A percentile compares a stretch with the other conserved stretches of the same genome.
phyloP scores from a whole-genome alignment of 2,329 filamentous ascomycete genomes.

The Sporothrix brunneoviolacea region DNA sequence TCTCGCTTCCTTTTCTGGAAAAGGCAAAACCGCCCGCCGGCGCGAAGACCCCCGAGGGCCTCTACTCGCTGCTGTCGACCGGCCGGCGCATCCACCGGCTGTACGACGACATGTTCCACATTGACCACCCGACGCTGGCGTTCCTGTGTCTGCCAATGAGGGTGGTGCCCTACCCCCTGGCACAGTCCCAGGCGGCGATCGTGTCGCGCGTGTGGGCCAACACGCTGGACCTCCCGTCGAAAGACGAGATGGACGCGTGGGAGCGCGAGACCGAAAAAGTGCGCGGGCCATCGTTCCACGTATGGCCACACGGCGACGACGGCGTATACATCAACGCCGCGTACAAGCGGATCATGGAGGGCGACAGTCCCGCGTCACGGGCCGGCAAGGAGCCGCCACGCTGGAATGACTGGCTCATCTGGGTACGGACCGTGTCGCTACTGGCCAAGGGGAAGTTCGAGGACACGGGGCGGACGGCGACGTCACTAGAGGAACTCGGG shows the following conservation, averaged over 20 bases:
- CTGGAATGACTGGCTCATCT: slow-evolving; percentile 66
- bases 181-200: slow-evolving; percentile 72
- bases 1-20: slow-evolving; percentile 67
- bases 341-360: slow-evolving; percentile 50
- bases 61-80: slow-evolving; percentile 48
- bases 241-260: slow-evolving; percentile 62
- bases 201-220: slow-evolving; percentile 73
- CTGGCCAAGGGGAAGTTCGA: slow-evolving; percentile 69
- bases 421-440: slow-evolving; percentile 62
- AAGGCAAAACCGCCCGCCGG: slow-evolving; percentile 15
- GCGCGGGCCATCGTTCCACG: slow-evolving; percentile 38
- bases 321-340: slow-evolving; percentile 63
- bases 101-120: slow-evolving; percentile 75
- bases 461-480: slow-evolving; percentile 56
- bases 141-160: slow-evolving; percentile 72
- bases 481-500: slow-evolving; percentile 64
- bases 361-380: slow-evolving; percentile 32
- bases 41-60: slow-evolving; percentile 23
- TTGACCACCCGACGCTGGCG: slow-evolving; percentile 67
- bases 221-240: slow-evolving; percentile 56
- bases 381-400: slow-evolving; percentile 60
- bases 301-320: slow-evolving; percentile 51
- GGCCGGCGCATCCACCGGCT: slow-evolving; percentile 65
- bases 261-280: slow-evolving; percentile 52
- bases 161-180: slow-evolving; percentile 80